Evolutionary conservation across 805 yeast species (phyloP).

Genomic region (Candida insectalens): DNA sequence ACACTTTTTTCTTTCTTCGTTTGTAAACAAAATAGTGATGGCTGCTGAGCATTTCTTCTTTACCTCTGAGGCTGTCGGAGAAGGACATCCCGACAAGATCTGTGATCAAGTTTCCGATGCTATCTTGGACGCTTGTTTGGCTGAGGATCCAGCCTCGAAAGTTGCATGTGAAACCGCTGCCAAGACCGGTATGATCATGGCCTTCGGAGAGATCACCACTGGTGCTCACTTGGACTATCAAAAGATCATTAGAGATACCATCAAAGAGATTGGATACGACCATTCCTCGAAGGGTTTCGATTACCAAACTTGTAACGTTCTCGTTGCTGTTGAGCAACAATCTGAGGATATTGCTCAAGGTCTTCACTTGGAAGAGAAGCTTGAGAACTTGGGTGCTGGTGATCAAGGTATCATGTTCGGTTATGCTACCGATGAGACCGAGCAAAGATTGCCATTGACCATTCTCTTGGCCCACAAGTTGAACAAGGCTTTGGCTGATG

Average conservation of each 20-base stretch:
- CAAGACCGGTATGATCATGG: constrained; percentile 99
- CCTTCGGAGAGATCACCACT: constrained; percentile 99
- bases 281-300: constrained; percentile 94
- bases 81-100: constrained; percentile 91
- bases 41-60: constrained; percentile 24
- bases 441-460: constrained; percentile 94
- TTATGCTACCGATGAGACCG: constrained; percentile 98
- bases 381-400: constrained; percentile 99
- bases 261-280: constrained; percentile 97
- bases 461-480: constrained; percentile 89
- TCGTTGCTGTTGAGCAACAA: constrained; percentile 99
- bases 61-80: constrained; percentile 81
- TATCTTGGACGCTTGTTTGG: constrained; percentile 92
- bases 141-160: constrained; percentile 93
- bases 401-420: constrained; percentile 99
- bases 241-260: constrained; percentile 95
- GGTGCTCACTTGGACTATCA: constrained; percentile 93
- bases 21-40: too few relatives aligned
- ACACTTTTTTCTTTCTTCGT: too few relatives aligned
- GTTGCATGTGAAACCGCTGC: constrained; percentile 99
- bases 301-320: constrained; percentile 97
- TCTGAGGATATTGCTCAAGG: constrained; percentile 99
- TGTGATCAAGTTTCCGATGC: constrained; percentile 99
- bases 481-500: constrained; percentile 93
- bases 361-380: constrained; percentile 89